These are phyloP conservation scores for Camellia lanceoleosa DNA, from an alignment of 148 eudicot species.

Conservation along the genomic window DNA sequence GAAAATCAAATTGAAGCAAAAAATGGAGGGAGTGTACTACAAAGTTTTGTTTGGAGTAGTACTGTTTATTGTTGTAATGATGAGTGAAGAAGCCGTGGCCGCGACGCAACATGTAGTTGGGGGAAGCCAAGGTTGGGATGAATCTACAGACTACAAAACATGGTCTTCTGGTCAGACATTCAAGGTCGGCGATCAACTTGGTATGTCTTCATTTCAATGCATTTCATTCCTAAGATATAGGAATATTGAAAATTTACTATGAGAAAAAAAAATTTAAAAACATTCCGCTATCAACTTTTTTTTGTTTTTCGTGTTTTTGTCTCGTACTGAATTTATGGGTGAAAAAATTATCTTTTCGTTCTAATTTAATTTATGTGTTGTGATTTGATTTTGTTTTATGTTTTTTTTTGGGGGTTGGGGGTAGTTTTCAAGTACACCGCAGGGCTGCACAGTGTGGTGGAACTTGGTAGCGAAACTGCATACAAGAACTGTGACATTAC, in stretches of 20 bases:
- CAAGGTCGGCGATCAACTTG: conserved; percentile 65
- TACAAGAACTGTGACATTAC: conserved; percentile 56
- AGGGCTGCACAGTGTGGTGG: conserved; percentile 62
- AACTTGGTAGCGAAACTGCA: conserved; percentile 52
- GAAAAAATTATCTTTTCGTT: no score
- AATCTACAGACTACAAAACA: conserved; percentile 52
- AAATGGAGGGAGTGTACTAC: conserved; percentile 11
- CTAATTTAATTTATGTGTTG: no score
- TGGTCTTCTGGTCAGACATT: conserved; percentile 64
- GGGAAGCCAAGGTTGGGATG: conserved; percentile 77
- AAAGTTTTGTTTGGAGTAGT: neutral
- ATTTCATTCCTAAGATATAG: no score
- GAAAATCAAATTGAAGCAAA: neutral
- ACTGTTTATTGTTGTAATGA: neutral
- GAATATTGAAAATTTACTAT: no score
- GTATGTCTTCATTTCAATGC: conserved; percentile 22
- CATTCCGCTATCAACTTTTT: neutral
- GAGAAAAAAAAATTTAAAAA: no score
- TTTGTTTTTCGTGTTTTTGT: neutral
- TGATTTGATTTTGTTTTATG: neutral
- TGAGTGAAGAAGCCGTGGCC: neutral
- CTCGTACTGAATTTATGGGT: no score
- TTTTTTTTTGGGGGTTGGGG: neutral
- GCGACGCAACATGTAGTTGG: conserved; percentile 54
- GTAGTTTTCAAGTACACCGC: conserved; percentile 65